These are phyloP conservation scores for Phoma sp. DNA, from an alignment of 2,329 filamentous ascomycete species.

Conservation along the genomic window DNA sequence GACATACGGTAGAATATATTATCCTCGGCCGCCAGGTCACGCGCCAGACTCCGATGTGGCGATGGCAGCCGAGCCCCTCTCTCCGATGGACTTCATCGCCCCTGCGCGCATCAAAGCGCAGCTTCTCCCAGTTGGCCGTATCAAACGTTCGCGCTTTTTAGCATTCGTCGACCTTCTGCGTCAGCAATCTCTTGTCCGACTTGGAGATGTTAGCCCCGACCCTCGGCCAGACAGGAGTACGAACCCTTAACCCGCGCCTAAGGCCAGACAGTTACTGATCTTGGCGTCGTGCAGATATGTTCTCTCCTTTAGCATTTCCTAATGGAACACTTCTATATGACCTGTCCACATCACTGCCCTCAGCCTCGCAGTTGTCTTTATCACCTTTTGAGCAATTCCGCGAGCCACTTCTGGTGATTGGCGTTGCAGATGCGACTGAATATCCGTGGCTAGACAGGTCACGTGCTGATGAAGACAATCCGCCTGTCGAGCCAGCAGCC, in stretches of 20 bases:
- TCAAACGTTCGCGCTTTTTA: constrained; percentile 81
- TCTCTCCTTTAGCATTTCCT: constrained; percentile 88
- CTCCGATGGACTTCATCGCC: constrained; percentile 72
- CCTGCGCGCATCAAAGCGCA: constrained; percentile 90
- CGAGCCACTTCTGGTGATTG: constrained; percentile 83
- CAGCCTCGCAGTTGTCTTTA: constrained; percentile 79
- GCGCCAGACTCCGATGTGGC: constrained; percentile 56
- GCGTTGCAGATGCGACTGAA: constrained; percentile 82
- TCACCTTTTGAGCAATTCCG: constrained; percentile 91
- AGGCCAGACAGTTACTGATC: constrained; percentile 40
- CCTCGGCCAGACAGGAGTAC: constrained; percentile 84
- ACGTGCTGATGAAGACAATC: constrained; percentile 33
- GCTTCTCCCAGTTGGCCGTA: constrained; percentile 84
- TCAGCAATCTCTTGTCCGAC: constrained; percentile 79
- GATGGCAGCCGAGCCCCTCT: constrained; percentile 89
- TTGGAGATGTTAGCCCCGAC: constrained; percentile 88
- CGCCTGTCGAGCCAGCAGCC: constrained; percentile 20
- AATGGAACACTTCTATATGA: constrained; percentile 88
- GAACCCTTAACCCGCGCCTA: constrained; percentile 41
- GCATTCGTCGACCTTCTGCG: constrained; percentile 80
- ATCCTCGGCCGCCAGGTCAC: constrained; percentile 27
- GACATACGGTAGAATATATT: constrained; percentile 30
- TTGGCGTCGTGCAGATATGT: constrained; percentile 73
- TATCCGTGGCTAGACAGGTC: constrained; percentile 54
- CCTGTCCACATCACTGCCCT: constrained; percentile 78